Evolutionary conservation across 2,329 filamentous ascomycete species (phyloP), one percentile per base, ranked within the genome.

Genomic region (Curvularia hawaiiensis): DNA sequence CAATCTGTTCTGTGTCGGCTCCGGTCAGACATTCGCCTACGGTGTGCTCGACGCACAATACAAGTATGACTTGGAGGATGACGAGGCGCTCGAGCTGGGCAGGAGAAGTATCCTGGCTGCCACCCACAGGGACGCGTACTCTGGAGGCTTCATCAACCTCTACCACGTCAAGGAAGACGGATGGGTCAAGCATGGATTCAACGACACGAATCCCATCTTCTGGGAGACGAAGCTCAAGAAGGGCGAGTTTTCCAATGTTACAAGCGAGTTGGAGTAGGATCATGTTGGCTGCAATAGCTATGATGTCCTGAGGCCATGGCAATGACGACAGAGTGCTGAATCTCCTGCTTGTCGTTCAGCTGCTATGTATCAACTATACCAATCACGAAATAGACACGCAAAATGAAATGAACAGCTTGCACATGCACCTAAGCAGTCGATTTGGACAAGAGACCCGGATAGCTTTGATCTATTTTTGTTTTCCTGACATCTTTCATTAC

Each of bases 131-230:
- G 95, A 99, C 78, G 95, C 95, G n/a, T 99, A 90, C 85, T 98
- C 95, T 24, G 95, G 95, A 83, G 95, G 95, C 67, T 98, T 87
- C 82, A 97, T 99, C 85, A 99, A 99, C 82, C 77, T 98, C 75
- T 99, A 99, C 81, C 95, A 99, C 75, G 93, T 99, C 77, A 97
- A 97, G 88, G 94, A 99, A 83, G 90, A 92, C 64, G 95, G 95
- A 70, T 99, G 95, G 95, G 93, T 96, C 73, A 97, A 96, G 86
- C 94, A 98, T 76, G 95, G 95, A 62, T 99, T 99, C 85, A 92
- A 84, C 68, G 95, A 99, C 79, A 98, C 94, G 69, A 97, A 98
- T 83, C 94, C 94, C 44, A 96, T 98, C 76, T 99, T 99, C 89
- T 99, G 95, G 95, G 90, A 96, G 84, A 97, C 93, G 49, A 99